Base-by-base conservation (phyloP, 139 green algal species). In the Closterium sp. region DNA sequence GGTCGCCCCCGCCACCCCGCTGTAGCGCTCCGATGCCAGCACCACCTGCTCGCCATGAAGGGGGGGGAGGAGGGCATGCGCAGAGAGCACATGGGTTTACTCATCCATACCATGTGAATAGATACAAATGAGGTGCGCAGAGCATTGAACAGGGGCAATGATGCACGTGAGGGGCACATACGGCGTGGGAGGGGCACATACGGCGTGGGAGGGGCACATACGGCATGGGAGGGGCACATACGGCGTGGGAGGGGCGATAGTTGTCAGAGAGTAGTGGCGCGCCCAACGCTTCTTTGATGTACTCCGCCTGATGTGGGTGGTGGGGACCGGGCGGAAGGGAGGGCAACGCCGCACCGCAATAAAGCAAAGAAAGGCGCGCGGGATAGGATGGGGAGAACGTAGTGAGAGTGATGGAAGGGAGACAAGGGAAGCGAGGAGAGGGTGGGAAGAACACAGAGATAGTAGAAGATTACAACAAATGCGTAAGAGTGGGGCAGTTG, bases 261-360 rank as follows among this genome's bases (percentile, higher is more conserved):
- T 7, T 2, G 9, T 28, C 38, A 9, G 90, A 85, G 1, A 94
- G 42, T 3, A 94, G 27, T 11, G 92, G 79, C 17, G 90, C 87
- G 0, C 92, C 92, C 90, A 94, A 45, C 2, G 90, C 90, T 28
- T 92, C 90, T 2, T 11, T 7, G 4, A 94, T 94, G 90, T 94
- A 94, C 19, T 28, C 87, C 62, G 42, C 73, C 89, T 94, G 90
- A 3, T 9, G 91, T 0, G 45, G 42, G 28, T 21, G 24, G 10
- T 28, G 88, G 10, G 34, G 34, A 90, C 2, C 19, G 34, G 45
- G 45, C 19, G 88, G 45, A 86, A 31, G 88, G n/a, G 38, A 90
- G n/a, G 11, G 28, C 42, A 90, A 4, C 38, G 38, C 38, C 5
- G 28, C 42, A 90, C 0, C 38, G 38, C 38, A 9, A 9, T 50